Evolutionary conservation across 352 stramenopile genomes (phyloP).

Genomic region (Pythium aphanidermatum): DNA sequence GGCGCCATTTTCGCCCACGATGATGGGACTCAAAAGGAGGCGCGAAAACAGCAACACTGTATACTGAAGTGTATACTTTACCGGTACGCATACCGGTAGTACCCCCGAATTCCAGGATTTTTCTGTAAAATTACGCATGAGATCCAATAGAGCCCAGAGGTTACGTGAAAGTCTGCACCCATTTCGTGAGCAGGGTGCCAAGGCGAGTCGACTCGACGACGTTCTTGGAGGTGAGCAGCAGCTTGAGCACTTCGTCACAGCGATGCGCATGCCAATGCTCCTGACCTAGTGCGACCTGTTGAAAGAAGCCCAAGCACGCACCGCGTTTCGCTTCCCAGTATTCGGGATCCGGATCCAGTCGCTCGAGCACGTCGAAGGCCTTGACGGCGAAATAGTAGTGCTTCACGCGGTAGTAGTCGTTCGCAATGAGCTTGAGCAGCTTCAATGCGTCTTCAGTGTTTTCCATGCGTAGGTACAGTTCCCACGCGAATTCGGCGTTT

Average conservation of each 20-base stretch:
- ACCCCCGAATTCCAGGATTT: no score
- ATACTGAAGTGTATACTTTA: no score
- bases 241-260: constrained; percentile 43
- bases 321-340: constrained; percentile 75
- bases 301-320: constrained; percentile 59
- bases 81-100: constrained; percentile 1
- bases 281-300: constrained; percentile 37
- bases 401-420: constrained; percentile 56
- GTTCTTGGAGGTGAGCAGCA: constrained; percentile 50
- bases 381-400: constrained; percentile 62
- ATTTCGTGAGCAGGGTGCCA: constrained; percentile 36
- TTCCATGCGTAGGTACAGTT: constrained; percentile 58
- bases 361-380: constrained; percentile 69
- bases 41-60: no score
- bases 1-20: not conserved
- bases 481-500: constrained; percentile 38
- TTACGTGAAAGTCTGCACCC: constrained; percentile 16
- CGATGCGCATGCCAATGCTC: constrained; percentile 15
- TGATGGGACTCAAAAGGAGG: no score
- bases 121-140: no score
- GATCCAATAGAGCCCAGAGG: no score
- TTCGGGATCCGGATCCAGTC: constrained; percentile 59
- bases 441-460: constrained; percentile 37
- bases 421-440: constrained; percentile 58
- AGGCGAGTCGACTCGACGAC: constrained; percentile 43